A percentile compares a stretch with the other conserved stretches of the same genome.
Evolutionary conservation across 345 rosid genomes (phyloP).

Genomic region (Eucalyptus tenuipes): DNA sequence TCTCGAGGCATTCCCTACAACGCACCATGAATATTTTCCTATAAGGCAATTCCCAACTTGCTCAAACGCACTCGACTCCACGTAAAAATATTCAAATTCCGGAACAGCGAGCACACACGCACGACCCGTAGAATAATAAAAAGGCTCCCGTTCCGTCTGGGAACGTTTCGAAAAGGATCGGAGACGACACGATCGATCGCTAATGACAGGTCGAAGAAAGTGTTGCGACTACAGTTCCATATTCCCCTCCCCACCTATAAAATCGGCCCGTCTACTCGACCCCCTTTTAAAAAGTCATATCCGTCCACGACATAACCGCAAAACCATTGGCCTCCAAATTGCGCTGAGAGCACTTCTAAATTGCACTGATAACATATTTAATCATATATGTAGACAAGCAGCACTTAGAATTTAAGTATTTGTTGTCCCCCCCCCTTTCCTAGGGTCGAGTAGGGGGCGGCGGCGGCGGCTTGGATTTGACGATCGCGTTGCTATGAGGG

Average conservation of each 20-base stretch:
- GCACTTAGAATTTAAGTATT: neutral
- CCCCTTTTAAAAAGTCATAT: neutral
- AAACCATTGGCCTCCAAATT: neutral
- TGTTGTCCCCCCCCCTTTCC: neutral
- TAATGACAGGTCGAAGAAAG: neutral
- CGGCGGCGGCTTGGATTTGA: neutral
- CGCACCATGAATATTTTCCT: neutral
- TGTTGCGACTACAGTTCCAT: neutral
- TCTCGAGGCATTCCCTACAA: neutral
- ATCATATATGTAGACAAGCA: neutral
- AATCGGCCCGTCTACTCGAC: neutral
- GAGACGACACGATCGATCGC: neutral
- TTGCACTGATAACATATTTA: neutral
- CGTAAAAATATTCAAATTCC: too few relatives aligned
- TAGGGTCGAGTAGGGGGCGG: too few relatives aligned
- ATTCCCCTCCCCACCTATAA: neutral
- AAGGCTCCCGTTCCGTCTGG: too few relatives aligned
- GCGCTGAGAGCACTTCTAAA: neutral
- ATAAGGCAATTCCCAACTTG: too few relatives aligned
- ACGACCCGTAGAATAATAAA: neutral
- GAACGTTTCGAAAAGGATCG: neutral
- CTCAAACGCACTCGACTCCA: too few relatives aligned
- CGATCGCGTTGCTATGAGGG: fast-evolving
- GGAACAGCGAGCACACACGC: neutral
- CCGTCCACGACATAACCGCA: neutral